Base-by-base conservation (phyloP, 331 rosid species). In the Quercus tomentella region DNA sequence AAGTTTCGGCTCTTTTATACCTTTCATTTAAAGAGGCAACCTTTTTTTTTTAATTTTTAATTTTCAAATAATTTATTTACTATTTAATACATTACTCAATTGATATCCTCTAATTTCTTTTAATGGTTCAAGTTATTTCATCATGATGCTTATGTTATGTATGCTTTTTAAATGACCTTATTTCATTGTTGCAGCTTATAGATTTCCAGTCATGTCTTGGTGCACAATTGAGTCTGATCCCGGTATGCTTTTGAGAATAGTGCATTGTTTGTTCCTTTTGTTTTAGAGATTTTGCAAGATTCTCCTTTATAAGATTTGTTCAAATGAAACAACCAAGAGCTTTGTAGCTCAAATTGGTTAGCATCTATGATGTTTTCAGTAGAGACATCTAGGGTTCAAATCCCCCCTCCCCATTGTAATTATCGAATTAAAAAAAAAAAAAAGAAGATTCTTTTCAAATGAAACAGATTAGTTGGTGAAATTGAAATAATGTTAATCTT, bases 161-260 rank as follows among this genome's bases (percentile, higher is more conserved):
- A 49, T 49, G 18, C 17, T 49, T 49, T 49, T 2, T 14, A 49
- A 49, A 49, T 49, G 18, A 49, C 15, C 17, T 49, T 49, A 35
- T 67, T 67, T 67, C 5, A 4, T n/a, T 25, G 18, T 57, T 28
- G 69, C 88, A 87, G 90, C 78, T 43, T 56, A 14, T 63, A 31
- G 72, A 58, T 75, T 25, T 75, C 66, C 33, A 72, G 75, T 20
- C 83, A 89, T 89, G 90, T 87, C 92, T 82, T 89, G 92, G 92
- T 89, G 92, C 81, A 87, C 92, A 6, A 87, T 89, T 76, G 92
- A 89, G 83, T 89, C 92, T 43, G 92, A 89, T 83, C 92, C 90
- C 12, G 90, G 92, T 89, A 84, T 70, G 72, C 4, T 26, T 31
- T 70, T 15, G 54, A 49, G 54, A 49, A 49, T 49, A 14, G 54